Conservation (phyloP, 1,284 basidiomycete species). For the Irpex rosettiformis region DNA sequence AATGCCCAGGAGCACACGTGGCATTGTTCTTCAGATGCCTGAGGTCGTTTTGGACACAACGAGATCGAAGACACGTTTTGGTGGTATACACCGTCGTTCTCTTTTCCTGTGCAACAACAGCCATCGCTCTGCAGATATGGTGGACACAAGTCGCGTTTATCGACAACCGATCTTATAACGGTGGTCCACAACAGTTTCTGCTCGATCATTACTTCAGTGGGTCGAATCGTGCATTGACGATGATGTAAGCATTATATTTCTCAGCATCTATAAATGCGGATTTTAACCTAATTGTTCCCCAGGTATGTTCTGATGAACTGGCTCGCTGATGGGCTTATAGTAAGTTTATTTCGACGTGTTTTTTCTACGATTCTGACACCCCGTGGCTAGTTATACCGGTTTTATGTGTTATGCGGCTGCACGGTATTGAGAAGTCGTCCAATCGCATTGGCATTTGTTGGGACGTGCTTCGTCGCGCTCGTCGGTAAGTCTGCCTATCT, state of each 20-base stretch:
- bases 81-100: constrained; percentile 11
- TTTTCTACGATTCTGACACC: neutral
- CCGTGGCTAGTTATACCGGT: constrained; percentile 24
- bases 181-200: constrained; percentile 20
- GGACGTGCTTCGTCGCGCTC: constrained; percentile 12
- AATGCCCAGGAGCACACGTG: constrained; percentile 11
- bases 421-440: neutral
- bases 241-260: constrained; percentile 22
- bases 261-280: neutral
- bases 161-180: constrained; percentile 7
- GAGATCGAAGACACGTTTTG: neutral
- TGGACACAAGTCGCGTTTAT: constrained; percentile 16
- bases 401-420: constrained; percentile 19
- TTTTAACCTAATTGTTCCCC: neutral
- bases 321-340: constrained; percentile 31
- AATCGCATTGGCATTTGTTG: neutral
- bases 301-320: constrained; percentile 33
- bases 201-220: constrained; percentile 16
- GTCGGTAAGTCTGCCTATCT: constrained; percentile 17
- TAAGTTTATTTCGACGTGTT: constrained; percentile 13
- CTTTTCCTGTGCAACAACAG: constrained; percentile 11
- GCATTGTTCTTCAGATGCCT: constrained; percentile 9
- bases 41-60: constrained; percentile 1
- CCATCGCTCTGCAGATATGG: constrained; percentile 14
- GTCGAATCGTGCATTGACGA: constrained; percentile 22